These are phyloP conservation scores for Physcomitrellopsis africana DNA, from an alignment of 225 moss, liverwort and hornwort genomes.

Conservation along the genomic window DNA sequence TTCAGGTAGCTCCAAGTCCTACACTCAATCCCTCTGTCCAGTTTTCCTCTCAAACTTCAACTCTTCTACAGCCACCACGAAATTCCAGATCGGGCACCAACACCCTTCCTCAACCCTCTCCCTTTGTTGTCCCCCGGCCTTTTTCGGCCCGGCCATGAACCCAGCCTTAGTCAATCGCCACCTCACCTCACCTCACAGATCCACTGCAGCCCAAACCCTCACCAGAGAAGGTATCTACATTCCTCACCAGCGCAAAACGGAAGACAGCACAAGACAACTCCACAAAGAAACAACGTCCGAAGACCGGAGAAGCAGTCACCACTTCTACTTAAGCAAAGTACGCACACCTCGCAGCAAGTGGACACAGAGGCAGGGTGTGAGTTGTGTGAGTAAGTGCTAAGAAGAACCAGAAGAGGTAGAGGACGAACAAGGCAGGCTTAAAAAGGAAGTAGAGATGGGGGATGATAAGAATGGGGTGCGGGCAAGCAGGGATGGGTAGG, in stretches of 20 bases:
- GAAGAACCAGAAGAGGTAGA: constrained; percentile 23
- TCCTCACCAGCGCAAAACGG: not conserved
- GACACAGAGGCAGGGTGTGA: not conserved
- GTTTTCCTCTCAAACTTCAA: constrained; percentile 21
- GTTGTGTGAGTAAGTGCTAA: not conserved
- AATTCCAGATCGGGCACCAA: constrained; percentile 34
- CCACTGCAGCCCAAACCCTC: constrained; percentile 9
- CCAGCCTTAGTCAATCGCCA: not conserved
- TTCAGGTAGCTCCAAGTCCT: not conserved
- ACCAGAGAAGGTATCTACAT: not conserved
- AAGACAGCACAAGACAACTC: not conserved
- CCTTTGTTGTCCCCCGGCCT: constrained; percentile 11
- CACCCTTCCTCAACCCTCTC: constrained; percentile 6
- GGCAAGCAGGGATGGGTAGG: constrained; percentile 48
- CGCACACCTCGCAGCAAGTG: not conserved
- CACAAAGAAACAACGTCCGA: not conserved
- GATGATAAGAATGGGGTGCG: constrained; percentile 51
- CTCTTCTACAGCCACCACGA: not conserved
- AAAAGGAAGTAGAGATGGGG: constrained; percentile 40
- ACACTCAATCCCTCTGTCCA: not conserved
- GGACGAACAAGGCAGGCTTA: constrained; percentile 31
- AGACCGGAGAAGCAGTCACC: not conserved
- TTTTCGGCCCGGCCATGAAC: not conserved
- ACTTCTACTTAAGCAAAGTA: not conserved
- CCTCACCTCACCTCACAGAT: not conserved